Conservation (phyloP, 1,284 basidiomycete genomes). For the Ceratobasidium sp. region DNA sequence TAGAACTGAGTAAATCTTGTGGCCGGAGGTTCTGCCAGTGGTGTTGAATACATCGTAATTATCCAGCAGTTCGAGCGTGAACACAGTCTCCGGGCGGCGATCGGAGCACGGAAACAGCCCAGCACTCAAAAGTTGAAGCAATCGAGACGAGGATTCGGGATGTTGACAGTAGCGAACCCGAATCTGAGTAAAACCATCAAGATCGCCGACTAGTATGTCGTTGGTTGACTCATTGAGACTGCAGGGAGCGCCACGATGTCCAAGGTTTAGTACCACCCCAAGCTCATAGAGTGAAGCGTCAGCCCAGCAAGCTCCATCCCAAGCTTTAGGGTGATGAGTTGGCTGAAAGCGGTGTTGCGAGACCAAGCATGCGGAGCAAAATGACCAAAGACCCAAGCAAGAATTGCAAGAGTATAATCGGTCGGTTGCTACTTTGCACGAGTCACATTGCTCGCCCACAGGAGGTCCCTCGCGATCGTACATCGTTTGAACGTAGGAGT, state of each 20-base stretch:
- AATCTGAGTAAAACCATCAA: background rate
- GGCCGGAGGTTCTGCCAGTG: background rate
- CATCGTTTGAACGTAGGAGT: background rate
- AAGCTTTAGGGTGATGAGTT: background rate
- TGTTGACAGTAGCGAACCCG: background rate
- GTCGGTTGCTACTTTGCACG: background rate
- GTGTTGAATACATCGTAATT: background rate
- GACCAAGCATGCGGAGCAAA: background rate
- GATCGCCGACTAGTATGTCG: background rate
- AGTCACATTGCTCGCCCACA: background rate
- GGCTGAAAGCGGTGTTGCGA: background rate
- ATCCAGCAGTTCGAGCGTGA: background rate
- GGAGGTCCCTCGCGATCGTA: slow-evolving; percentile 3
- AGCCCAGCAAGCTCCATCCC: background rate
- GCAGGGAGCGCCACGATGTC: background rate
- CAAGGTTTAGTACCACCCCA: slow-evolving; percentile 1
- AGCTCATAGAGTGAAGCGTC: background rate
- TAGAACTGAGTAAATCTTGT: slow-evolving; percentile 10
- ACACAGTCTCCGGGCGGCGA: background rate
- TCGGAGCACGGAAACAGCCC: slow-evolving; percentile 23
- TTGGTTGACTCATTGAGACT: background rate
- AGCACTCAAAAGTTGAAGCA: background rate
- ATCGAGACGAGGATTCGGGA: background rate
- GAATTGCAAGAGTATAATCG: background rate
- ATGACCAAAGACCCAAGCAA: background rate